These are phyloP conservation scores for Dicorynia guianensis DNA, from an alignment of 306 rosid species.

Conservation along the genomic window DNA sequence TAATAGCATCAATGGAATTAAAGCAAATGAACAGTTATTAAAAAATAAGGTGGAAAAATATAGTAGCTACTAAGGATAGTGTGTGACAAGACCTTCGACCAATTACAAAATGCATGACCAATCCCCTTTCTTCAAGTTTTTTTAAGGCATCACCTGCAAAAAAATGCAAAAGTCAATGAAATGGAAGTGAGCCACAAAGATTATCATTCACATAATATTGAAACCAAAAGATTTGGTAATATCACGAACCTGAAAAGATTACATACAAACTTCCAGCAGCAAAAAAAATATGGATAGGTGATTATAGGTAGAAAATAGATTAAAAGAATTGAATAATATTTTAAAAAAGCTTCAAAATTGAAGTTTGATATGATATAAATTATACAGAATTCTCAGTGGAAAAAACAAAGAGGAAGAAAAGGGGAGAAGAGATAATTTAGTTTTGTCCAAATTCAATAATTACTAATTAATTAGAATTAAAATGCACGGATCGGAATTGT, in stretches of 20 bases:
- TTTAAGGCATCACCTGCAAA: slow-evolving; percentile 84
- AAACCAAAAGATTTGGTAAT: slow-evolving; percentile 7
- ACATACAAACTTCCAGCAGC: not conserved
- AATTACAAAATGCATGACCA: slow-evolving; percentile 85
- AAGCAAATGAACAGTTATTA: slow-evolving; percentile 26
- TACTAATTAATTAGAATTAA: too few relatives aligned
- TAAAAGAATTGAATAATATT: too few relatives aligned
- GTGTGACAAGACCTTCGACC: slow-evolving; percentile 91
- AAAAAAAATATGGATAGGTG: not conserved
- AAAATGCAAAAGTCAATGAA: slow-evolving; percentile 31
- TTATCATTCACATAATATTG: slow-evolving; percentile 26
- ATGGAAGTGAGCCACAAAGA: slow-evolving; percentile 22
- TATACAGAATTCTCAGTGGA: too few relatives aligned
- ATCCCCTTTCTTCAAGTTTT: slow-evolving; percentile 97
- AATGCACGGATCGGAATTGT: too few relatives aligned
- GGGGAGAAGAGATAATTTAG: too few relatives aligned
- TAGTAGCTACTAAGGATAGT: slow-evolving; percentile 45
- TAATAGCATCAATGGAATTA: slow-evolving; percentile 25
- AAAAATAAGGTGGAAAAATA: slow-evolving; percentile 25
- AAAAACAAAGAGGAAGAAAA: too few relatives aligned
- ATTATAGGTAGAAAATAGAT: not conserved
- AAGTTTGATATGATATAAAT: too few relatives aligned
- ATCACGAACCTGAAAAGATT: not conserved
- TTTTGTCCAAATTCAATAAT: too few relatives aligned
- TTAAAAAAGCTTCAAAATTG: too few relatives aligned